A percentile compares a stretch with the other conserved stretches of the same genome.
Conservation (phyloP, 2,329 filamentous ascomycete species). For the Botrytis squamosa region DNA sequence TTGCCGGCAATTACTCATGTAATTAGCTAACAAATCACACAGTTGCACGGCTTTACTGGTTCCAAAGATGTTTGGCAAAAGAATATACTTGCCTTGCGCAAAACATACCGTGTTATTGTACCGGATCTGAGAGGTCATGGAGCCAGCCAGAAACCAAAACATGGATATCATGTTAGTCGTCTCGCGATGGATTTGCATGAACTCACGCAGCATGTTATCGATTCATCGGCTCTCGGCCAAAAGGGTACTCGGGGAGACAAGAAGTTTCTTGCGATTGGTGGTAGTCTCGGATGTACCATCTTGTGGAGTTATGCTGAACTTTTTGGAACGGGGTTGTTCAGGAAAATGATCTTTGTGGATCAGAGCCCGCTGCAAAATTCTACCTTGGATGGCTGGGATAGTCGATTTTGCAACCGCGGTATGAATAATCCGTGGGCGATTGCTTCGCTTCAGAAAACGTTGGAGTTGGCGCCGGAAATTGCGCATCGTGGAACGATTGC, state of each 20-base stretch:
- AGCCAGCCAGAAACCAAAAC: constrained; percentile 31
- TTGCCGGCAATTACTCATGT: neutral
- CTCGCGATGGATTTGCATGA: constrained; percentile 37
- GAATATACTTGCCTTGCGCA: constrained; percentile 34
- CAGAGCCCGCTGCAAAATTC: constrained; percentile 38
- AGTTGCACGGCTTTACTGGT: constrained; percentile 41
- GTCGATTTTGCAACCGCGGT: constrained; percentile 35
- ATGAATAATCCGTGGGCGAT: constrained; percentile 36
- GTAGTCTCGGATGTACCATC: constrained; percentile 38
- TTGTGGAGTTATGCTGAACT: constrained; percentile 38
- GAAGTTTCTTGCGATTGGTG: constrained; percentile 34
- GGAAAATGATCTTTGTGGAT: constrained; percentile 38
- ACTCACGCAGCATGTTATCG: constrained; percentile 27
- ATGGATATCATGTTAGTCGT: constrained; percentile 38
- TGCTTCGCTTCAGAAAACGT: constrained; percentile 32
- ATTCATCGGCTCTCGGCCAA: neutral
- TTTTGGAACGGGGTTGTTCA: constrained; percentile 34
- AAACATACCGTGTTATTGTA: constrained; percentile 33
- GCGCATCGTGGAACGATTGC: constrained; percentile 37
- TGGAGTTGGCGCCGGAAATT: constrained; percentile 29
- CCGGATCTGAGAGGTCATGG: constrained; percentile 39
- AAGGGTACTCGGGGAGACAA: neutral
- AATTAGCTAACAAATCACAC: neutral
- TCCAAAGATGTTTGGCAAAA: constrained; percentile 35
- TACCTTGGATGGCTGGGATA: constrained; percentile 34